Evolutionary conservation across 352 stramenopile genomes (phyloP), one percentile per base, ranked within the genome.

Genomic region (Phytophthora fragariaefolia): DNA sequence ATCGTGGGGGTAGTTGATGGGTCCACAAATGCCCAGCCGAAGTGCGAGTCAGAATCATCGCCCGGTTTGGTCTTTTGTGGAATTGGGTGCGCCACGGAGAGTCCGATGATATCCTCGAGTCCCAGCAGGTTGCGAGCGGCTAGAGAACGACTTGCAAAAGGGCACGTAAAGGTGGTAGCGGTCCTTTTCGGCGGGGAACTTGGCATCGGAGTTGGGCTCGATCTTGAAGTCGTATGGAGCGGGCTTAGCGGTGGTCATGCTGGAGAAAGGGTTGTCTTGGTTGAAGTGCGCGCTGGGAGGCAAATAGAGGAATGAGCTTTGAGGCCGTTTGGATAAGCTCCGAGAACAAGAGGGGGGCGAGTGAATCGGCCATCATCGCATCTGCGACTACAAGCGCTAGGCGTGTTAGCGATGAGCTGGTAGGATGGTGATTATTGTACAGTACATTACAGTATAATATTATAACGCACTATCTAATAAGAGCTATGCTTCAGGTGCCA

Each of bases 151-250:
- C 76, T 76, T 4, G 79, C 79, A 40, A 81, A 88, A 28, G 97
- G 96, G 73, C 4, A 98, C 77, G 77, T 98, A 98, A 20, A 99
- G 73, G 75, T 98, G 95, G 73, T 99, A 89, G 40, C 80, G 77
- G n/a, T 67, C 77, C n/a, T 74, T 76, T 46, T 89, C 76, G 1
- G 76, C 67, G 0, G 71, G 72, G 69, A 79, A 83, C 27, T 69
- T 49, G 20, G 61, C 60, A 46, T 96, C 83, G 4, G 66, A 48
- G 6, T 63, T 60, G 17, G 66, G 40, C 40, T 74, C 49, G 47
- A 74, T 69, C 10, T 46, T 52, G 23, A 60, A 69, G 42, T 56
- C 48, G 66, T 74, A 74, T n/a, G 59, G 66, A 13, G 46, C 27
- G 22, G 57, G 64, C 13, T 60, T 45, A 18, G 51, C 9, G 34